Base-by-base conservation (phyloP, 768 basidiomycete species). In the Gymnopilus dilepis region DNA sequence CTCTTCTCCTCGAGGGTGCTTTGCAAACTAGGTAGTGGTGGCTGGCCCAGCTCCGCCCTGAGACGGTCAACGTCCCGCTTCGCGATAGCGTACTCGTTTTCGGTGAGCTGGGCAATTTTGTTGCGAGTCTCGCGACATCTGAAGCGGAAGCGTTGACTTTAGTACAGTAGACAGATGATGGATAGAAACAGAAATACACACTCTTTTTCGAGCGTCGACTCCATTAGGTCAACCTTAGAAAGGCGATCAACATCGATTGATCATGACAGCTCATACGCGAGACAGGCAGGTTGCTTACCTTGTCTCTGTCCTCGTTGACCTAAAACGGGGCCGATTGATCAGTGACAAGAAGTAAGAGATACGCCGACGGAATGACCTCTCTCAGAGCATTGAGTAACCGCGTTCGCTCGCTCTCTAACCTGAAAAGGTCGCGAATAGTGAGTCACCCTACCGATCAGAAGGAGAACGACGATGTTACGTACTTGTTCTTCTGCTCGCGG, bases 401-500 rank as follows among this genome's bases (percentile, higher is more conserved):
- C n/a, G 79, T 75, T 48, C 92, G 81, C 74, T 94, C 92, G 70
- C 90, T 90, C 62, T 92, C 90, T 28, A 93, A 80, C 71, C 90
- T 91, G 67, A n/a, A 50, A 57, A 45, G 13, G 41, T 38, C 17
- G 17, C 30, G 9, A 38, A 41, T 48, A n/a, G n/a, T n/a, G 45
- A 33, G 40, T 6, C 19, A 28, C 2, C 53, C 30, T 34, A 26
- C 21, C 12, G 2, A 33, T 21, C 11, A 53, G 13, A 24, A 58
- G 15, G 22, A 17, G 26, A 17, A 28, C 26, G 33, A 8, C 6
- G 19, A 12, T 22, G 26, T 3, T 3, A 64, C 85, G 45, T 70
- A 92, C 92, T 90, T 89, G 73, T 94, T 92, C 74, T 89, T 89
- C 77, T 94, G 92, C 73, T 92, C 92, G 56, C 84, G 85, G 45